phyloP scores from a whole-genome alignment of 2,329 filamentous ascomycete genomes.

The Colletotrichum lini region DNA sequence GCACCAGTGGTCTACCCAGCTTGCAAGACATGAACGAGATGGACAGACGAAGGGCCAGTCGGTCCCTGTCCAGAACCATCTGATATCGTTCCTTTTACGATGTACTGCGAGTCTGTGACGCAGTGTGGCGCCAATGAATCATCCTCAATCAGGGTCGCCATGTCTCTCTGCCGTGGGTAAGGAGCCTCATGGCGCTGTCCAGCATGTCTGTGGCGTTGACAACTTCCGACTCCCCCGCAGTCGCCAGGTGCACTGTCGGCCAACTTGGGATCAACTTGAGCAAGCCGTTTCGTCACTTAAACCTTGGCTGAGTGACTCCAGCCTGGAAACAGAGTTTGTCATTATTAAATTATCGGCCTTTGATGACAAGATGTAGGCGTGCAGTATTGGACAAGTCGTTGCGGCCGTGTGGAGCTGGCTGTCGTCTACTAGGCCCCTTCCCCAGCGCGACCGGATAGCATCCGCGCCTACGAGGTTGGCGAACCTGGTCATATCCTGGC shows the following conservation, averaged over 20 bases:
- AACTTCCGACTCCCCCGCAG: neutral
- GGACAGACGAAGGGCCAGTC: constrained; percentile 1
- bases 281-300: neutral
- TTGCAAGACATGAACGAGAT: constrained; percentile 24
- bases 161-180: constrained; percentile 5
- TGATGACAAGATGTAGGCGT: neutral
- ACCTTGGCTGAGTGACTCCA: neutral
- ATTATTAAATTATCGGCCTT: constrained; percentile 1
- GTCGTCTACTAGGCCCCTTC: neutral
- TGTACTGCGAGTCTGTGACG: constrained; percentile 23
- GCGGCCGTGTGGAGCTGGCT: constrained; percentile 8
- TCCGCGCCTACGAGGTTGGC: constrained; percentile 29
- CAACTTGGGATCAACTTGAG: neutral
- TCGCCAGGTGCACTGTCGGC: neutral
- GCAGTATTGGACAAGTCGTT: constrained; percentile 11
- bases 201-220: neutral
- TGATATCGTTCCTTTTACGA: constrained; percentile 26
- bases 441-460: constrained; percentile 27
- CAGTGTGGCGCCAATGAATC: constrained; percentile 4
- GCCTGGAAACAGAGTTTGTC: constrained; percentile 13
- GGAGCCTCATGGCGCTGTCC: neutral
- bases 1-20: constrained; percentile 29
- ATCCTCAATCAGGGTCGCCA: constrained; percentile 18
- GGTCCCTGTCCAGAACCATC: constrained; percentile 41
- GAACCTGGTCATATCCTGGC: constrained; percentile 22